phyloP scores from a whole-genome alignment of 163 green algal genomes.

The Volvox carteri region DNA sequence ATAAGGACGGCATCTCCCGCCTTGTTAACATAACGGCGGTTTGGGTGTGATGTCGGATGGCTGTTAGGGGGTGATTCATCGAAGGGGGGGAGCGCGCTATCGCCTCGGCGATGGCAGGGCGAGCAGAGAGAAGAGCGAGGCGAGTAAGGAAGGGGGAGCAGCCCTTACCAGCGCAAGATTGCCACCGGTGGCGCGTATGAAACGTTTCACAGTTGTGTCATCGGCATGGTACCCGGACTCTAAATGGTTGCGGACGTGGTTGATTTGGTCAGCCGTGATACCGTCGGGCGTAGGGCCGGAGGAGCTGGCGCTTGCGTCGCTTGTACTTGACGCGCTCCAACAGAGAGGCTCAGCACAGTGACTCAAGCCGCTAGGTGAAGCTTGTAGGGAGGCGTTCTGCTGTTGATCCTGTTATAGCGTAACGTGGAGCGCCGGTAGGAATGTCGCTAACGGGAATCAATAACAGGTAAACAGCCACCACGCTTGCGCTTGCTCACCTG shows the following conservation, averaged over 20 bases:
- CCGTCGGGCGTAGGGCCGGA: neutral
- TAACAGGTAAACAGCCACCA: neutral
- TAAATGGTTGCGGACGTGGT: neutral
- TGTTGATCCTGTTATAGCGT: neutral
- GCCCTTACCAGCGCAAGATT: conserved; percentile 59
- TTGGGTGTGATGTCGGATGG: too few species aligned
- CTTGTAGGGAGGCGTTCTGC: neutral
- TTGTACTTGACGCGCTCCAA: conserved; percentile 1
- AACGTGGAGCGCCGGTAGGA: too few species aligned
- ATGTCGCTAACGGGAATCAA: too few species aligned
- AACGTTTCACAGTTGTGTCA: conserved; percentile 23
- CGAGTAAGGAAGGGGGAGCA: too few species aligned
- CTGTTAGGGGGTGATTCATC: too few species aligned
- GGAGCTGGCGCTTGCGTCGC: conserved; percentile 19
- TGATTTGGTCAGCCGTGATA: conserved; percentile 11
- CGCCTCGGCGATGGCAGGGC: too few species aligned
- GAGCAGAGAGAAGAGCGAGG: too few species aligned
- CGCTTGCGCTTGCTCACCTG: neutral
- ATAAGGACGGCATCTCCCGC: too few species aligned
- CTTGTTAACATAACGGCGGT: too few species aligned
- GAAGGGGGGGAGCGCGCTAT: too few species aligned
- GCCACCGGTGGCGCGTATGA: conserved; percentile 59
- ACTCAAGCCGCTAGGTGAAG: neutral
- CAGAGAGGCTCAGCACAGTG: neutral
- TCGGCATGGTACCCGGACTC: neutral